A percentile compares a stretch with the other conserved stretches of the same genome.
Evolutionary conservation across 1,139 yeast species (phyloP).

Genomic region (Taphrina deformans): DNA sequence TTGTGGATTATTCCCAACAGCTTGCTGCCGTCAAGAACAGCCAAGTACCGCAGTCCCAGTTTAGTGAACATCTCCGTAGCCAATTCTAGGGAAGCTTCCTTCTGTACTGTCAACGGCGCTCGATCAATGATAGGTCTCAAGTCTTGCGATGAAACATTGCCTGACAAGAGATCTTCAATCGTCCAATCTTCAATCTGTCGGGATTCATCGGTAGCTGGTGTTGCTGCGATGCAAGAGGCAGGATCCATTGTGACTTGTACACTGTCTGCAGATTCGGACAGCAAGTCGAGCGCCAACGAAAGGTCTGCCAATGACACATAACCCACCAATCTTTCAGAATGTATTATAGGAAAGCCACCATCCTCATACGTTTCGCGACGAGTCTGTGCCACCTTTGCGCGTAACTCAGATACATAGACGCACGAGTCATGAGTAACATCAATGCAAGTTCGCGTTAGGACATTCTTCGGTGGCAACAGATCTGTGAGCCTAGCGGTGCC

Average conservation of each 20-base stretch:
- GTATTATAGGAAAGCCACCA: conserved; percentile 32
- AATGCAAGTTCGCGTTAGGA: neutral
- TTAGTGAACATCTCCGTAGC: conserved; percentile 34
- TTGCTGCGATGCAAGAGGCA: neutral
- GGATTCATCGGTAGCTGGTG: neutral
- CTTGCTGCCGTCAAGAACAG: conserved; percentile 27
- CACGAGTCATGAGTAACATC: conserved; percentile 17
- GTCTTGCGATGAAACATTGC: neutral
- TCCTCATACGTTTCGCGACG: conserved; percentile 9
- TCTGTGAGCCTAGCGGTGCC: neutral
- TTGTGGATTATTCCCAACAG: conserved; percentile 28
- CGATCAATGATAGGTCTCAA: conserved; percentile 6
- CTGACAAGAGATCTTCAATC: neutral
- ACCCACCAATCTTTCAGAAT: conserved; percentile 24
- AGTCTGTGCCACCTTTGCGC: neutral
- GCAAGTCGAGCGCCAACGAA: conserved; percentile 25
- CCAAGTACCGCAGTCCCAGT: conserved; percentile 33
- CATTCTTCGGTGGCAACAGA: neutral
- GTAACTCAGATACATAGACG: neutral
- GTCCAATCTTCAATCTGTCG: neutral
- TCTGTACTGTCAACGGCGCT: conserved; percentile 30
- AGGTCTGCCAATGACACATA: conserved; percentile 32
- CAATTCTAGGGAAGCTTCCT: conserved; percentile 30
- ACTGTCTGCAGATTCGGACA: neutral
- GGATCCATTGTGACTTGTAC: neutral